Evolutionary conservation across 116 monocot species (phyloP).

Genomic region (Zostera marina): DNA sequence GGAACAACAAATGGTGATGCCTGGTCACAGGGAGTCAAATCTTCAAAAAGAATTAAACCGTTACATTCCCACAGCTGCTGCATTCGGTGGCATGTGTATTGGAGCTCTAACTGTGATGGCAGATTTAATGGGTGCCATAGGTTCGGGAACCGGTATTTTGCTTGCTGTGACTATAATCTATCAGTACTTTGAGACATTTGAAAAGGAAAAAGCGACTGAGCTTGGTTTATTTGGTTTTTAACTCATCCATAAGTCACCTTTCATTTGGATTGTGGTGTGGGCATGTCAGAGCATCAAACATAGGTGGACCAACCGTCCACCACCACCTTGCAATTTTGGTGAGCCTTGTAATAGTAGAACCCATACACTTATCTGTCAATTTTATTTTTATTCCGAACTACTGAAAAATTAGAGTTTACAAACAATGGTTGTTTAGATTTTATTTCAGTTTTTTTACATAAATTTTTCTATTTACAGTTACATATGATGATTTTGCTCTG

Average conservation of each 20-base stretch:
- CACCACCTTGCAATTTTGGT: constrained; percentile 6
- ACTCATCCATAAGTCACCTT: neutral
- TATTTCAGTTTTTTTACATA: no score
- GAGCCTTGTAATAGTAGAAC: no score
- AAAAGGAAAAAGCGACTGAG: constrained; percentile 38
- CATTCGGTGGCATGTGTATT: constrained; percentile 26
- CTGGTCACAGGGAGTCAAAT: constrained; percentile 15
- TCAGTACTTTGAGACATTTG: constrained; percentile 28
- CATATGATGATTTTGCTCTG: no score
- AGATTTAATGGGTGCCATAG: constrained; percentile 31
- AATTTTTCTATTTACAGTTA: no score
- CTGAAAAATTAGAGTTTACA: no score
- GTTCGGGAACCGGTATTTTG: constrained; percentile 14
- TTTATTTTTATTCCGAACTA: no score
- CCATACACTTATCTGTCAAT: no score
- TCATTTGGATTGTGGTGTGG: neutral
- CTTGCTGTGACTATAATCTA: constrained; percentile 44
- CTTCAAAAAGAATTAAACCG: constrained; percentile 11
- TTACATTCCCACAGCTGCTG: constrained; percentile 15
- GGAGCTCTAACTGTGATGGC: constrained; percentile 60
- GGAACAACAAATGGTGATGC: constrained; percentile 23
- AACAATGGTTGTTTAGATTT: no score
- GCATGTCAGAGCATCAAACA: no score
- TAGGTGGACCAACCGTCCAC: no score
- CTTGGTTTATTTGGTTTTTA: constrained; percentile 23